Conservation (phyloP, 768 basidiomycete genomes). For the Suillus ampliporus region DNA sequence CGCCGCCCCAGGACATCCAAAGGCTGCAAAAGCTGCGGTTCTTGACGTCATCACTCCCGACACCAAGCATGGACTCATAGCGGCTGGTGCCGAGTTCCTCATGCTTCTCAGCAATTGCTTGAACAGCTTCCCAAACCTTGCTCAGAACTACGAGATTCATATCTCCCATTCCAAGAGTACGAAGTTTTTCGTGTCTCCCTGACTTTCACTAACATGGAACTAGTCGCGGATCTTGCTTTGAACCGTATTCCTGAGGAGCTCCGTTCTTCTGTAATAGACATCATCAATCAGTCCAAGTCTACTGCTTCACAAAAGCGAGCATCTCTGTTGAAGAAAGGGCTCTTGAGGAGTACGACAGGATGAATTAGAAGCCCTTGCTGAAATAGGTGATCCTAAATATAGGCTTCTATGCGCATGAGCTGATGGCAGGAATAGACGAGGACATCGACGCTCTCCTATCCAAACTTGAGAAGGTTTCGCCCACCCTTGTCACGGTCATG, state of each 20-base stretch:
- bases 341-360: constrained; percentile 71
- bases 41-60: constrained; percentile 88
- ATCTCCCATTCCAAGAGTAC: constrained; percentile 79
- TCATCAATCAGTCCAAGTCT: constrained; percentile 69
- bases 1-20: constrained; percentile 73
- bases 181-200: constrained; percentile 27
- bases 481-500: constrained; percentile 54
- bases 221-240: constrained; percentile 73
- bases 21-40: constrained; percentile 72
- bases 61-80: constrained; percentile 61
- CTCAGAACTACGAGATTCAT: constrained; percentile 73
- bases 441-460: constrained; percentile 62
- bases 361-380: constrained; percentile 73
- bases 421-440: constrained; percentile 50
- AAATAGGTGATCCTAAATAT: constrained; percentile 52
- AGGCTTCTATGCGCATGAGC: neutral
- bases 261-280: constrained; percentile 62
- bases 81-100: constrained; percentile 78
- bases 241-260: constrained; percentile 63
- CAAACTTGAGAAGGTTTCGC: constrained; percentile 65
- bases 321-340: constrained; percentile 69
- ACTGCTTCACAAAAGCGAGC: constrained; percentile 72
- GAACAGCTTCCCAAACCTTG: constrained; percentile 72
- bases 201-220: constrained; percentile 10
- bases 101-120: constrained; percentile 70